These are phyloP conservation scores for Talaromyces sp. DNA, from an alignment of 2,329 filamentous ascomycete genomes.

Conservation along the genomic window DNA sequence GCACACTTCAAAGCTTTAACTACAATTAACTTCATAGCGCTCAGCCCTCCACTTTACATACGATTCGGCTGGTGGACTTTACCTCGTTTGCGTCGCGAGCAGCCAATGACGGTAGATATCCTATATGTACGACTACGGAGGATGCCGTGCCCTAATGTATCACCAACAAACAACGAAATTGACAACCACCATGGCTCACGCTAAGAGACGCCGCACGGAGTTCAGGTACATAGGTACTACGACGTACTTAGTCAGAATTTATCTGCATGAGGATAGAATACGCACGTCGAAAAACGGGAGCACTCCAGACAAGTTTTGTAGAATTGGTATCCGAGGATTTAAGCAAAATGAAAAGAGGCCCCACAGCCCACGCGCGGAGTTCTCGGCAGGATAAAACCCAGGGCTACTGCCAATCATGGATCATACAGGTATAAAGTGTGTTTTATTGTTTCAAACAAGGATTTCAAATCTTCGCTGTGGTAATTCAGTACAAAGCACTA, in stretches of 20 bases:
- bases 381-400: constrained; percentile 3
- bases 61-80: not conserved
- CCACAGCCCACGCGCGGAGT: constrained; percentile 13
- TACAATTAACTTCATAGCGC: not conserved
- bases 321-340: not conserved
- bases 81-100: not conserved
- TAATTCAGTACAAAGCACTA: not conserved
- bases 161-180: not conserved
- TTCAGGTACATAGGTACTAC: not conserved
- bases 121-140: not conserved
- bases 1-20: not conserved
- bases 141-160: not conserved
- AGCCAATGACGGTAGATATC: not conserved
- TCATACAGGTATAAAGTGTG: not conserved
- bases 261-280: not conserved
- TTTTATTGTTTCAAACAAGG: not conserved
- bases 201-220: not conserved
- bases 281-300: not conserved
- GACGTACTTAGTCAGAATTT: not conserved
- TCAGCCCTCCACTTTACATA: constrained; percentile 6
- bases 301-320: not conserved
- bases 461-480: not conserved
- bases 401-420: not conserved
- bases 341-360: not conserved
- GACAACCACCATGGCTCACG: not conserved